Percentiles rank a stretch among this genome's conserved stretches.
phyloP scores from a whole-genome alignment of 2,329 filamentous ascomycete genomes.

The Daldinia sp. region DNA sequence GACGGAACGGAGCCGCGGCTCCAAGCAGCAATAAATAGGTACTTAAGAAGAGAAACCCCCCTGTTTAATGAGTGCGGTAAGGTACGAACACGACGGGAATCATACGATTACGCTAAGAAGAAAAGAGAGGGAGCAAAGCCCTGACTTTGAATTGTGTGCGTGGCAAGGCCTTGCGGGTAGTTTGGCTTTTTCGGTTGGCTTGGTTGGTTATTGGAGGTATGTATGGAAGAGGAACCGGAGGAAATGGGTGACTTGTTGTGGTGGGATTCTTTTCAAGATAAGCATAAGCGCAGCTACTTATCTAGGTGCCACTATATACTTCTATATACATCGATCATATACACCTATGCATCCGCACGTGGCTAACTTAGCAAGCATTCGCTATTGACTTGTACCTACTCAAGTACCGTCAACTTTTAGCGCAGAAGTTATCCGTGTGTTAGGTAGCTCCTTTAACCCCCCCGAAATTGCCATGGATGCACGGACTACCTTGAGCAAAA shows the following conservation, averaged over 20 bases:
- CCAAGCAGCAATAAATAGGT: conserved; percentile 14
- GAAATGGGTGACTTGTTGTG: conserved; percentile 17
- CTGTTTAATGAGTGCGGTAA: conserved; percentile 9
- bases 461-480: conserved; percentile 12
- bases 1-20: conserved; percentile 3
- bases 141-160: conserved; percentile 22
- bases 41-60: conserved; percentile 13
- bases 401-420: conserved; percentile 10
- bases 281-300: conserved; percentile 22
- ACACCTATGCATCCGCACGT: neutral
- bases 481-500: neutral
- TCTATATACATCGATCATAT: no score
- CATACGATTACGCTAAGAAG: conserved; percentile 30
- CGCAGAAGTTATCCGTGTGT: neutral
- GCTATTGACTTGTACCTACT: neutral
- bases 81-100: conserved; percentile 26
- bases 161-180: conserved; percentile 20
- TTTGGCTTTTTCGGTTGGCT: no score
- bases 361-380: neutral
- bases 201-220: neutral
- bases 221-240: conserved; percentile 19
- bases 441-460: neutral
- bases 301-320: conserved; percentile 1
- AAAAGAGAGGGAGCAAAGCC: conserved; percentile 18
- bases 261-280: conserved; percentile 25